phyloP scores from a whole-genome alignment of 2,329 filamentous ascomycete species.

The Decorospora gaudefroyi region DNA sequence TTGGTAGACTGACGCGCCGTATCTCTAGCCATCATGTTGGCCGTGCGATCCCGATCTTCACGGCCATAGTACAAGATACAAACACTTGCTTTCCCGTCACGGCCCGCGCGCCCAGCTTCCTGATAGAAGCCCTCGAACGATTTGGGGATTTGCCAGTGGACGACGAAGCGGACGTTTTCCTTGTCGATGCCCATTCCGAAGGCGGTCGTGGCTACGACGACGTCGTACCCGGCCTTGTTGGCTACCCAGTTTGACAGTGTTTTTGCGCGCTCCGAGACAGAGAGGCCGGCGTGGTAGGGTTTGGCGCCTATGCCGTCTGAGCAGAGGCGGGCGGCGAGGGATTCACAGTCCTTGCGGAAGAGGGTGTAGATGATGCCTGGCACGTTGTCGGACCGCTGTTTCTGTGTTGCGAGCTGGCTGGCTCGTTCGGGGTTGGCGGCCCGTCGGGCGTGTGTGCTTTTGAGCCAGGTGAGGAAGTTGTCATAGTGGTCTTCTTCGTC shows the following conservation, averaged over 20 bases:
- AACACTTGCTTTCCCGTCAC: conserved; percentile 83
- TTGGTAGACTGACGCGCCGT: conserved; percentile 55
- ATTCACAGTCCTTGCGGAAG: conserved; percentile 74
- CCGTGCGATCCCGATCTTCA: conserved; percentile 79
- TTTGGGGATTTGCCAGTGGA: conserved; percentile 92
- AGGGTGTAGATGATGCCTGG: conserved; percentile 81
- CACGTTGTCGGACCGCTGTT: conserved; percentile 64
- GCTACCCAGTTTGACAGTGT: conserved; percentile 73
- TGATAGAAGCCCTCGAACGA: conserved; percentile 97
- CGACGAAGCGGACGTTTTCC: conserved; percentile 88
- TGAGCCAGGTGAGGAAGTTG: conserved; percentile 78
- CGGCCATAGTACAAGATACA: conserved; percentile 91
- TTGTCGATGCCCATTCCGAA: conserved; percentile 99
- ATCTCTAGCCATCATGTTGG: conserved; percentile 56
- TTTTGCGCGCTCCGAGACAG: conserved; percentile 68
- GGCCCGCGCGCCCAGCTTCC: conserved; percentile 87
- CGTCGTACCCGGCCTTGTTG: conserved; percentile 76
- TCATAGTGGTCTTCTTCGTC: conserved; percentile 75
- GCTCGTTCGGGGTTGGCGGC: conserved; percentile 60
- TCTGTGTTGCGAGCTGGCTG: conserved; percentile 59
- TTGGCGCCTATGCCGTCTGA: conserved; percentile 72
- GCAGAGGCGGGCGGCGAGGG: conserved; percentile 67
- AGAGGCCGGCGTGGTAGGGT: conserved; percentile 72
- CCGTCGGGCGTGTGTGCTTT: conserved; percentile 71
- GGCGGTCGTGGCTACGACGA: conserved; percentile 92